Conservation (phyloP, 108 stramenopile genomes). For the Nitzschia sp. region DNA sequence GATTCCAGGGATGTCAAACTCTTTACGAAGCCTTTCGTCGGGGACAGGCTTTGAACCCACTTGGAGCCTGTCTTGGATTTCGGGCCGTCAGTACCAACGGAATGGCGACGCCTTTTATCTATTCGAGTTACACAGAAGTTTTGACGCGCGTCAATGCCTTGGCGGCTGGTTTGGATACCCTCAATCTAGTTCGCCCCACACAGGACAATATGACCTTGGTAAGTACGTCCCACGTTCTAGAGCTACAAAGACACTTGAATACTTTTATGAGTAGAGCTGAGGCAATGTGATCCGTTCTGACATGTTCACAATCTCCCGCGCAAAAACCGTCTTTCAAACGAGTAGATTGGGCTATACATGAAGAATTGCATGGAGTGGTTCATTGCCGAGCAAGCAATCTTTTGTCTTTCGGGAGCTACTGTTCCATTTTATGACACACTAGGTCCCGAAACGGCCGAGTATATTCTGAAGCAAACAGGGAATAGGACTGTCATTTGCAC, state of each 20-base stretch:
- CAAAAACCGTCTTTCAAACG: too few relatives aligned
- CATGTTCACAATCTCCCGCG: too few relatives aligned
- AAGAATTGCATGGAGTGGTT: slow-evolving; percentile 95
- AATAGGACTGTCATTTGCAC: slow-evolving; percentile 80
- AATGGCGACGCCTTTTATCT: slow-evolving; percentile 85
- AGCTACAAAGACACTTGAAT: too few relatives aligned
- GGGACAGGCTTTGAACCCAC: slow-evolving; percentile 69
- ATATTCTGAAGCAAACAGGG: slow-evolving; percentile 86
- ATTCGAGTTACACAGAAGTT: slow-evolving; percentile 75
- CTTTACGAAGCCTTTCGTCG: slow-evolving; percentile 83
- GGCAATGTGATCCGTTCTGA: too few relatives aligned
- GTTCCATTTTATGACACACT: slow-evolving; percentile 96
- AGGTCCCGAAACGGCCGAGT: slow-evolving; percentile 86
- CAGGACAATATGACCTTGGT: slow-evolving; percentile 69
- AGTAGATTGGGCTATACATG: slow-evolving; percentile 83
- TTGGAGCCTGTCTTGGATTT: slow-evolving; percentile 83
- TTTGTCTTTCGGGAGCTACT: slow-evolving; percentile 74
- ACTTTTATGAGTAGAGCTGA: neutral
- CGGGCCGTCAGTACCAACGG: slow-evolving; percentile 72
- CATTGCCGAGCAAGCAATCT: slow-evolving; percentile 88
- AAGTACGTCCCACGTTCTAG: too few relatives aligned
- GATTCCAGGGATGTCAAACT: slow-evolving; percentile 62
- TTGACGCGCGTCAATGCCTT: slow-evolving; percentile 75
- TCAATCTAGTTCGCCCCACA: slow-evolving; percentile 59
- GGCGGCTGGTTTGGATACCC: slow-evolving; percentile 72